Percentiles rank a stretch among this genome's conserved stretches.
phyloP scores from a whole-genome alignment of 1,284 basidiomycete genomes.

The Melampsora larici-populina region DNA sequence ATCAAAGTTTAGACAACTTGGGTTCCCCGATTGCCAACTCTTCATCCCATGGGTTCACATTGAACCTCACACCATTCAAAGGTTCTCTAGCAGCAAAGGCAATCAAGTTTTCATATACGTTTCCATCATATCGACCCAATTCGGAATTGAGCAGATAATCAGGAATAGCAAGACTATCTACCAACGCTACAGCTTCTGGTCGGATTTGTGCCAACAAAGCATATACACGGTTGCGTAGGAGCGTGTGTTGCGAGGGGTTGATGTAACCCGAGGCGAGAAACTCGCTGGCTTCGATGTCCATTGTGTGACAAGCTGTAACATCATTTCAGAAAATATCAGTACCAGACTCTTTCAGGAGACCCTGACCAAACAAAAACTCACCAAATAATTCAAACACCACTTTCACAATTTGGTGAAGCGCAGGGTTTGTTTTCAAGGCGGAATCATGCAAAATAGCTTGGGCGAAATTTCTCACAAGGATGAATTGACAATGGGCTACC shows the following conservation, averaged over 20 bases:
- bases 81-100: slow-evolving; percentile 48
- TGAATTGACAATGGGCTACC: slow-evolving; percentile 50
- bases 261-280: slow-evolving; percentile 55
- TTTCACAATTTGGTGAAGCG: slow-evolving; percentile 54
- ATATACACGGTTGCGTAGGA: slow-evolving; percentile 52
- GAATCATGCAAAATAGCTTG: slow-evolving; percentile 54
- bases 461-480: slow-evolving; percentile 54
- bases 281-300: slow-evolving; percentile 52
- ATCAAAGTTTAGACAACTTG: slow-evolving; percentile 19
- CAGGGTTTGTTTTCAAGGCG: slow-evolving; percentile 52
- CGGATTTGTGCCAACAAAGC: slow-evolving; percentile 53
- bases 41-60: slow-evolving; percentile 49
- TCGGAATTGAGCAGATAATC: slow-evolving; percentile 55
- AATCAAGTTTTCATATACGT: slow-evolving; percentile 51
- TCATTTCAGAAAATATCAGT: neutral
- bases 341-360: no score
- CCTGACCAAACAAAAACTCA: slow-evolving; percentile 1
- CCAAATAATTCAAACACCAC: slow-evolving; percentile 51
- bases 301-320: slow-evolving; percentile 28
- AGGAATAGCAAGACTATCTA: slow-evolving; percentile 53
- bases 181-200: slow-evolving; percentile 52
- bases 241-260: slow-evolving; percentile 51
- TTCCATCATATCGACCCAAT: slow-evolving; percentile 53
- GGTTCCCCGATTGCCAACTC: slow-evolving; percentile 37
- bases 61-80: slow-evolving; percentile 51